A percentile compares a stretch with the other conserved stretches of the same genome.
These are phyloP conservation scores for Ophiostoma tasmaniense DNA, from an alignment of 2,329 filamentous ascomycete genomes.

Conservation along the genomic window DNA sequence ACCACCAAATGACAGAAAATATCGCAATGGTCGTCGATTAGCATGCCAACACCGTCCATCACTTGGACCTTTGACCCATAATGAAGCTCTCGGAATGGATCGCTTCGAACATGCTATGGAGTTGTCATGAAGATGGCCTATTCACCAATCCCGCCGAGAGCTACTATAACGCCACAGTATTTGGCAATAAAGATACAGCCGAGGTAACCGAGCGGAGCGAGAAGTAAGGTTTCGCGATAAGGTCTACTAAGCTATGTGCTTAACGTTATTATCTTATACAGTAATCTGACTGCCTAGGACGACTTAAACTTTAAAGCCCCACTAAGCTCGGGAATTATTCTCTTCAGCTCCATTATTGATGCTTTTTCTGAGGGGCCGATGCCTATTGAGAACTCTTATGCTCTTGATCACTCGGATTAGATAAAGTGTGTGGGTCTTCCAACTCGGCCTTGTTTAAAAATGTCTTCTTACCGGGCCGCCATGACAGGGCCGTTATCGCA, in stretches of 20 bases:
- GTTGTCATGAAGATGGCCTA: no score
- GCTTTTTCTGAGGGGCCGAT: background rate
- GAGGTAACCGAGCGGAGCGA: no score
- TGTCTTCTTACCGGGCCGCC: background rate
- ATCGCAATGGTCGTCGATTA: no score
- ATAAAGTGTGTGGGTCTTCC: background rate
- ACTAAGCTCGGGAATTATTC: background rate
- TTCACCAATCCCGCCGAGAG: no score
- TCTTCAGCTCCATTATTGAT: background rate
- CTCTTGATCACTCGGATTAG: background rate
- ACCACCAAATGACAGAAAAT: no score
- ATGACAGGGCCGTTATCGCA: background rate
- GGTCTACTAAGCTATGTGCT: background rate
- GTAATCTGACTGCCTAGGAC: background rate
- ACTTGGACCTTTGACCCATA: no score
- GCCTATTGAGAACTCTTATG: background rate
- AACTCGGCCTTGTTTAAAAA: background rate
- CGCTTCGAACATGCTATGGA: no score
- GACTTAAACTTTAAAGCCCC: background rate
- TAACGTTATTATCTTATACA: background rate
- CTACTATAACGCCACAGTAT: no score
- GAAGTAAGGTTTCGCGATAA: no score
- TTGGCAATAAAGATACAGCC: no score
- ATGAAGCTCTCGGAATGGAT: no score
- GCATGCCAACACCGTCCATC: no score